Evolutionary conservation across 805 yeast species (phyloP).

Genomic region (Wickerhamiella dianesei): DNA sequence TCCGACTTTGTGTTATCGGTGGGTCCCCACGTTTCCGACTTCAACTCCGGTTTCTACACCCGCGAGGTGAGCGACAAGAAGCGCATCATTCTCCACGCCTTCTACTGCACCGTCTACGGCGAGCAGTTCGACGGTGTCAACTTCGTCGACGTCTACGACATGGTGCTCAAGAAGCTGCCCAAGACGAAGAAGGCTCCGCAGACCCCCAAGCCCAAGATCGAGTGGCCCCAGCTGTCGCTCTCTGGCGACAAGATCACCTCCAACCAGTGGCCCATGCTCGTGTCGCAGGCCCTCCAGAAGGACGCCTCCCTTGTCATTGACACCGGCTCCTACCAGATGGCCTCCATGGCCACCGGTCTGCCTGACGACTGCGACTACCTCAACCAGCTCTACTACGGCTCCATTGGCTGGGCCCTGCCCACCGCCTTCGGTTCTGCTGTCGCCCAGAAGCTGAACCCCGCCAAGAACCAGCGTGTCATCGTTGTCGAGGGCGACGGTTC

Average conservation of each 20-base stretch:
- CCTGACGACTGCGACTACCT: slow-evolving; percentile 35
- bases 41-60: slow-evolving; percentile 55
- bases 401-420: slow-evolving; percentile 84
- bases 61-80: slow-evolving; percentile 33
- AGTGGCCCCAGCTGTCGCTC: slow-evolving; percentile 20
- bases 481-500: slow-evolving; percentile 86
- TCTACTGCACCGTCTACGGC: slow-evolving; percentile 37
- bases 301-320: slow-evolving; percentile 67
- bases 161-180: slow-evolving; percentile 28
- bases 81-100: slow-evolving; percentile 39
- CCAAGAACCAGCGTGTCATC: slow-evolving; percentile 40
- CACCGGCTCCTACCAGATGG: slow-evolving; percentile 75
- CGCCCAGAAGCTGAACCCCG: slow-evolving; percentile 31
- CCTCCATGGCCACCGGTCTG: slow-evolving; percentile 50
- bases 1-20: slow-evolving; percentile 59
- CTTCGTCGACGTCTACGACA: slow-evolving; percentile 38
- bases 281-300: slow-evolving; percentile 37
- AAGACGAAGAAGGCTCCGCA: slow-evolving; percentile 21
- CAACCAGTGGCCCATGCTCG: slow-evolving; percentile 26
- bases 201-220: slow-evolving; percentile 14
- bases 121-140: slow-evolving; percentile 30
- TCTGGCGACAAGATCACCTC: slow-evolving; percentile 28
- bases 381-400: slow-evolving; percentile 65
- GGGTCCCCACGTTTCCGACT: slow-evolving; percentile 57
- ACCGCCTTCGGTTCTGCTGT: slow-evolving; percentile 71